A percentile compares a stretch with the other conserved stretches of the same genome.
These are phyloP conservation scores for Fraxinus platypoda DNA, from an alignment of 305 asterid genomes.

Conservation along the genomic window DNA sequence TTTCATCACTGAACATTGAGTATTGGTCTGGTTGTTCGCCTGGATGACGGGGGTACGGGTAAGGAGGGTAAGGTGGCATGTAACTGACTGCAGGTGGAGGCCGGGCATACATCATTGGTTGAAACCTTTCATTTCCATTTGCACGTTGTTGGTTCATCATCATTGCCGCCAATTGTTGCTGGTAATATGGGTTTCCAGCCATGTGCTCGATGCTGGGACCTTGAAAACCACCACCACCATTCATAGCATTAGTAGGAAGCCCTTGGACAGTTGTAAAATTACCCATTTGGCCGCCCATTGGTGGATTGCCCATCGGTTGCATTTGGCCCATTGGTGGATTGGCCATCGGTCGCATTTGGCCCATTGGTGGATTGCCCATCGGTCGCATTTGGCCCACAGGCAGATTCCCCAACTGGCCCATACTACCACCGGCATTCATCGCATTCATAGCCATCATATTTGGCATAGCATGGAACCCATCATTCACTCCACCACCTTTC, in stretches of 20 bases:
- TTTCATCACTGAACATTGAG: conserved; percentile 69
- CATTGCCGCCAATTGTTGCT: conserved; percentile 60
- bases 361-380: conserved; percentile 27
- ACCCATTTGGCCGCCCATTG: conserved; percentile 8
- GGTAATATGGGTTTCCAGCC: conserved; percentile 45
- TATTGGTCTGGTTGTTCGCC: conserved; percentile 61
- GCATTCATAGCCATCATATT: conserved; percentile 46
- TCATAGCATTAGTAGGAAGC: conserved; percentile 17
- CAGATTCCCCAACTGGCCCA: conserved; percentile 24
- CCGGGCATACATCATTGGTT: conserved; percentile 75
- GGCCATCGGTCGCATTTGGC: conserved; percentile 19
- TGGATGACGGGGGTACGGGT: conserved; percentile 48
- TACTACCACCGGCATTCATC: conserved; percentile 30
- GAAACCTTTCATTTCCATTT: conserved; percentile 63
- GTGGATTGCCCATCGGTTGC: conserved; percentile 17
- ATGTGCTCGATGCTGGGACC: conserved; percentile 6
- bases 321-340: conserved; percentile 13
- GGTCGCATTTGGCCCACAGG: not conserved
- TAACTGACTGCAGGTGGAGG: conserved; percentile 64
- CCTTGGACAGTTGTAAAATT: conserved; percentile 23
- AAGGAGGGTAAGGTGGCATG: conserved; percentile 49
- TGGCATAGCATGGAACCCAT: conserved; percentile 35
- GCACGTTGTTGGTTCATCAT: conserved; percentile 72
- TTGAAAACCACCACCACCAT: conserved; percentile 18
- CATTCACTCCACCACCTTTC: conserved; percentile 1